Evolutionary conservation across 306 rosid genomes (phyloP), one percentile per base, ranked within the genome.

Genomic region (Rubus parviflorus): DNA sequence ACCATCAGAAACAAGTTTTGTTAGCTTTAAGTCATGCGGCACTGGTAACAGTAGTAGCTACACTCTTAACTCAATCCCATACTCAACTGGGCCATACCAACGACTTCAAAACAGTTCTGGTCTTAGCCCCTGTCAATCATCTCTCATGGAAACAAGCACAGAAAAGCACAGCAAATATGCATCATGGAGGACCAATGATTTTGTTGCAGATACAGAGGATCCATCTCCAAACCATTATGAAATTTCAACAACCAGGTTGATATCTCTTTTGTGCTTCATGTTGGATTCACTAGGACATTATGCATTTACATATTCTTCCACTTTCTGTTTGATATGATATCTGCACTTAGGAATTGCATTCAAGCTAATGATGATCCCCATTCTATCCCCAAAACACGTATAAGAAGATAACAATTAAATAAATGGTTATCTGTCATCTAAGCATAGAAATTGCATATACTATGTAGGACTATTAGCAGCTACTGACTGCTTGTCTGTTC

Each of bases 11-110:
- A 76, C 88, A 42, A 96, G 98, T 67, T 78, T 78, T 62, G 85
- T 46, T 48, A 92, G 99, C 87, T 73, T 84, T 77, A 86, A 75
- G 83, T 89, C 94, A 40, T 85, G 89, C 74, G 87, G 77, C 72
- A 96, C 96, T 58, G 89, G 83, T 68, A 77, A 76, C 69, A 89
- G 97, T 82, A 92, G 97, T 83, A 84, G 84, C 81, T 69, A 76
- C 75, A 85, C 94, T 80, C 65, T 82, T 81, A 83, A 73, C 83
- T 92, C 99, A 70, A 58, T 74, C 77, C 90, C 90, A 42, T 83
- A 80, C 82, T 79, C 97, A 45, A 80, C 78, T 79, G 90, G 77
- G 19, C 81, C 89, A 73, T 85, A 82, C 81, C 87, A 88, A 79
- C 85, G 51, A 81, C 74, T 38, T 62, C 90, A 89, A 25, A 86